A percentile compares a stretch with the other conserved stretches of the same genome.
phyloP scores from a whole-genome alignment of 257 asterid species.

The Avicennia marina region DNA sequence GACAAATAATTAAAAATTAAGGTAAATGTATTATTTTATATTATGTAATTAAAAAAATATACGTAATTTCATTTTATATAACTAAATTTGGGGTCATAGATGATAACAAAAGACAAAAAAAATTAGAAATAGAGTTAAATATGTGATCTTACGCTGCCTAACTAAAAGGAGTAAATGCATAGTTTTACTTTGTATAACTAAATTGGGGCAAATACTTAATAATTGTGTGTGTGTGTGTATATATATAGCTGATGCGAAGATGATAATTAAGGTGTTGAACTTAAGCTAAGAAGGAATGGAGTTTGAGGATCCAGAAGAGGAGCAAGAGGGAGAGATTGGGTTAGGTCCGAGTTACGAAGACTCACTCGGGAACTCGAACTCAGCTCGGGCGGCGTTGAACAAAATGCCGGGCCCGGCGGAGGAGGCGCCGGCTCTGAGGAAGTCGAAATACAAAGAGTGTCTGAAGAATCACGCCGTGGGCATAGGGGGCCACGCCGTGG shows the following conservation, averaged over 20 bases:
- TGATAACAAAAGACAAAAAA: too few relatives aligned
- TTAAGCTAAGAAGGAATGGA: conserved; percentile 45
- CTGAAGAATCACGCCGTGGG: conserved; percentile 67
- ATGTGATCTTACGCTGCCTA: too few relatives aligned
- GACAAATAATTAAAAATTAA: too few relatives aligned
- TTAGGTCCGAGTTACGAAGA: conserved; percentile 44
- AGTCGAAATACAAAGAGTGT: conserved; percentile 56
- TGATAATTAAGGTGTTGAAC: conserved; percentile 32
- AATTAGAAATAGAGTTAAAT: too few relatives aligned
- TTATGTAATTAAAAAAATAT: too few relatives aligned
- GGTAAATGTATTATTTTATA: too few relatives aligned
- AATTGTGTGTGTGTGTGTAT: neutral
- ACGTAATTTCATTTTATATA: too few relatives aligned
- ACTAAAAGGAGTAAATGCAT: too few relatives aligned
- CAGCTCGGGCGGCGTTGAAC: conserved; percentile 23
- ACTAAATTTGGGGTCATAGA: too few relatives aligned
- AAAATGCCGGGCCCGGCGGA: conserved; percentile 26
- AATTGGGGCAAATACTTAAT: conserved; percentile 3
- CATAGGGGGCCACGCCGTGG: conserved; percentile 68
- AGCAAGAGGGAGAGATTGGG: conserved; percentile 40
- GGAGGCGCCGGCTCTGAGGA: conserved; percentile 32
- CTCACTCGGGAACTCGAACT: conserved; percentile 31
- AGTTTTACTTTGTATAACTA: too few relatives aligned
- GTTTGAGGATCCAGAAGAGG: conserved; percentile 60
- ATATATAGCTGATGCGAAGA: conserved; percentile 25